Base-by-base conservation (phyloP, 345 rosid species). In the Camelina neglecta region DNA sequence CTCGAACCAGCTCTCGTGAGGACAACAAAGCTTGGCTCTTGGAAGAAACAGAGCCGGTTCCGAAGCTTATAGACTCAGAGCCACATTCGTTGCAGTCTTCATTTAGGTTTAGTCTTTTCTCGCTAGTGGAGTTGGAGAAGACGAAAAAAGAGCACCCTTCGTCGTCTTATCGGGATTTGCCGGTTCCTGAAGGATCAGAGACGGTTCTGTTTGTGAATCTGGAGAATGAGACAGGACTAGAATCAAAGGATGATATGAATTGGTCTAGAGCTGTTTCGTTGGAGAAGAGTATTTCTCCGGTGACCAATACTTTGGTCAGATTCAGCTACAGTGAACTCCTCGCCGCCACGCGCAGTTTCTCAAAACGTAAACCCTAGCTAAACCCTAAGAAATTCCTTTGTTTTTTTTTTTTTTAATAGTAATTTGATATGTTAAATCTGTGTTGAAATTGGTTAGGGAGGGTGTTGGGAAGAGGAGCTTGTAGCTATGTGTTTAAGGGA, bases 401-500 rank as follows among this genome's bases (percentile, higher is more conserved):
- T 4, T 2, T 24, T 24, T 41, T 8, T 24, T 44, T 41, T n/a
- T n/a, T n/a, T n/a, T n/a, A n/a, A n/a, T n/a, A 24, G 18, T 35
- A 38, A 21, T 20, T 39, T 38, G 41, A 53, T 33, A 68, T 11
- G 26, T 11, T 51, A 8, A 31, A 29, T 6, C 3, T 68, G 11
- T 69, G 60, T 33, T 77, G 66, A 18, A 31, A 41, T 54, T 57
- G 18, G 41, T 66, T 73, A 94, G 98, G 91, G n/a, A 90, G 92
- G 75, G 91, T 94, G 62, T 78, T 94, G 86, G 98, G 98, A 58
- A 89, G 95, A 84, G 98, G 98, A 76, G 97, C 97, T 56, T 78
- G 84, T 80, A 94, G 98, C 88, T 90, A 79, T 83, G 97, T 94
- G 26, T 94, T 85, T 76, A 87, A 92, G 57, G 98, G 96, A 18